These are phyloP conservation scores for Picea glauca DNA, from an alignment of 75 land plant species.

Conservation along the genomic window DNA sequence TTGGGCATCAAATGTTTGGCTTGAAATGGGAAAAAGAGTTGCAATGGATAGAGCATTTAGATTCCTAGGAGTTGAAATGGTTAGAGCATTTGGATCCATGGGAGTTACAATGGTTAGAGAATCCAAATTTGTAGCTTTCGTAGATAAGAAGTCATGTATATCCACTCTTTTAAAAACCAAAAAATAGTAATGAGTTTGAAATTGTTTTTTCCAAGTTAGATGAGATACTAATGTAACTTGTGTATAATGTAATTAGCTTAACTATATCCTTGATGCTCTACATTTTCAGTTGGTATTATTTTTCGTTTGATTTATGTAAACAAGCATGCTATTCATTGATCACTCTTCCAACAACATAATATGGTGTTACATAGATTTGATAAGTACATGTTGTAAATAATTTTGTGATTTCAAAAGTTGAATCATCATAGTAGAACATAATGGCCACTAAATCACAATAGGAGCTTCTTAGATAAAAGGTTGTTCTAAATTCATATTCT, in stretches of 20 bases:
- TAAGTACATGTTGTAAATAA: not conserved
- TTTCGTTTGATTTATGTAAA: too few relatives aligned
- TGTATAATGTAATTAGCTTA: too few relatives aligned
- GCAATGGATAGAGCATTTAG: constrained; percentile 20
- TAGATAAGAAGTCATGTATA: not conserved
- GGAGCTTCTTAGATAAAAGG: not conserved
- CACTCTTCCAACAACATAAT: too few relatives aligned
- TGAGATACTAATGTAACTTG: not conserved
- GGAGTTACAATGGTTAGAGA: not conserved
- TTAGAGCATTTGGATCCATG: not conserved
- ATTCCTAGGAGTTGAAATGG: not conserved
- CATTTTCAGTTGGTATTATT: too few relatives aligned
- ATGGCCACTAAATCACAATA: too few relatives aligned
- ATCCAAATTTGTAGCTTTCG: not conserved
- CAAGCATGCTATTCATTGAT: too few relatives aligned
- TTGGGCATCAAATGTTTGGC: constrained; percentile 78
- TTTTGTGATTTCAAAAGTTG: too few relatives aligned
- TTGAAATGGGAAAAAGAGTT: constrained; percentile 78
- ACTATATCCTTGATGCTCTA: too few relatives aligned
- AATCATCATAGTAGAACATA: too few relatives aligned
- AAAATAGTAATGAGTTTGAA: not conserved
- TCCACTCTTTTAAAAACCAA: not conserved
- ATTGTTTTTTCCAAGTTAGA: not conserved
- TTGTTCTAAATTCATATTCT: not conserved
- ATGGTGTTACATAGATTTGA: not conserved